Percentiles rank a stretch among this genome's conserved stretches.
Evolutionary conservation across 2,329 filamentous ascomycete species (phyloP).

Genomic region (Xylariaceae sp.): DNA sequence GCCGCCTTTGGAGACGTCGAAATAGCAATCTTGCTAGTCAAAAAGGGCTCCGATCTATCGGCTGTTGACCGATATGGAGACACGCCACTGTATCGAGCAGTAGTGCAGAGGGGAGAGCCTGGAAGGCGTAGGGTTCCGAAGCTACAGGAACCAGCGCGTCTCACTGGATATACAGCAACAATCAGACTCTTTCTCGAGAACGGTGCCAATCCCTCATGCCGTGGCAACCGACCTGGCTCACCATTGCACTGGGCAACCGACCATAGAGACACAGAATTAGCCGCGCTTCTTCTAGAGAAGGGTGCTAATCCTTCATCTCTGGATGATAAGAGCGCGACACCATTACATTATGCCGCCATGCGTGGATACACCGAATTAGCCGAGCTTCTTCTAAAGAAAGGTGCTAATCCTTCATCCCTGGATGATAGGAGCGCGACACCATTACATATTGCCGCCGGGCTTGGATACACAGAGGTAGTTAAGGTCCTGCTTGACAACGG

Average conservation of each 20-base stretch:
- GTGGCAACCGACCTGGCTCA: conserved; percentile 7
- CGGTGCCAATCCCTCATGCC: background rate
- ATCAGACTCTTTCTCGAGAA: conserved; percentile 2
- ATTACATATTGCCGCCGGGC: background rate
- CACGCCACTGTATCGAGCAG: conserved; percentile 13
- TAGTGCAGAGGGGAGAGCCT: too few relatives aligned
- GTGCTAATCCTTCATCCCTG: background rate
- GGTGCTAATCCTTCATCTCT: background rate
- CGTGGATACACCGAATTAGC: background rate
- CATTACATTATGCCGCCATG: background rate
- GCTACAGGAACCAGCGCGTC: too few relatives aligned
- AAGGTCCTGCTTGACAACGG: conserved; percentile 1
- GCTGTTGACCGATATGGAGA: background rate
- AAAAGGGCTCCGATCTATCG: background rate
- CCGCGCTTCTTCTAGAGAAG: conserved; percentile 28
- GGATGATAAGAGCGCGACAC: background rate
- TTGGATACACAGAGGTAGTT: background rate
- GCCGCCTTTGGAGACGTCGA: background rate
- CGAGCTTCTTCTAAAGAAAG: background rate
- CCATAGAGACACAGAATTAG: conserved; percentile 24
- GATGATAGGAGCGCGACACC: background rate
- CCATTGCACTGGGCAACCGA: conserved; percentile 12
- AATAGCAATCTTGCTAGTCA: background rate
- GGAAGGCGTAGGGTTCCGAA: too few relatives aligned
- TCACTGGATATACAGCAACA: background rate